Evolutionary conservation across 331 rosid species (phyloP).

Genomic region (Erythrophleum ivorense): DNA sequence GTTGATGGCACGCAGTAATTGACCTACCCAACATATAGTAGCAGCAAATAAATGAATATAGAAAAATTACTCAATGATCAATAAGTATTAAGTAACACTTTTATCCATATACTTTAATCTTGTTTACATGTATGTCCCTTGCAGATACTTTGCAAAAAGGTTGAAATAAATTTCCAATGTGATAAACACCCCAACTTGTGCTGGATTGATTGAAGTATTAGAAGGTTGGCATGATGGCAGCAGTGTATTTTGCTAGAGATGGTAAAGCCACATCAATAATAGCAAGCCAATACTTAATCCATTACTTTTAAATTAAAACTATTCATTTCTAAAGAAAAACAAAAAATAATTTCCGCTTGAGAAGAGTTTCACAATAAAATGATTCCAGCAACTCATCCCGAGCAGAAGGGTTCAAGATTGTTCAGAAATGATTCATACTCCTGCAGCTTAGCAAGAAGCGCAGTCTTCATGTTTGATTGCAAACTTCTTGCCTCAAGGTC

Average conservation of each 20-base stretch:
- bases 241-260: constrained; percentile 6
- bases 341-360: background rate
- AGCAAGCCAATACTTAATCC: background rate
- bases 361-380: constrained; percentile 29
- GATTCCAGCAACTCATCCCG: constrained; percentile 89
- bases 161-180: constrained; percentile 4
- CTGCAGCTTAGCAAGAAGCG: constrained; percentile 90
- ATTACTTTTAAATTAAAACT: background rate
- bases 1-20: background rate
- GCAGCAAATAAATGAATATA: background rate
- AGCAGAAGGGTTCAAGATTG: constrained; percentile 77
- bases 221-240: background rate
- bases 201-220: background rate
- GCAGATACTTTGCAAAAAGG: background rate
- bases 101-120: background rate
- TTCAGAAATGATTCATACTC: constrained; percentile 94
- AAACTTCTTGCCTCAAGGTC: constrained; percentile 97
- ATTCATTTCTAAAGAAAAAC: background rate
- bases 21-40: background rate
- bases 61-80: background rate
- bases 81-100: constrained; percentile 1
- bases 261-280: constrained; percentile 14
- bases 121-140: constrained; percentile 16
- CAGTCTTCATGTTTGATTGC: constrained; percentile 85
- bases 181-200: background rate